Percentiles rank a stretch among this genome's conserved stretches.
phyloP scores from a whole-genome alignment of 495 filamentous ascomycete genomes.

The Podospora australis region DNA sequence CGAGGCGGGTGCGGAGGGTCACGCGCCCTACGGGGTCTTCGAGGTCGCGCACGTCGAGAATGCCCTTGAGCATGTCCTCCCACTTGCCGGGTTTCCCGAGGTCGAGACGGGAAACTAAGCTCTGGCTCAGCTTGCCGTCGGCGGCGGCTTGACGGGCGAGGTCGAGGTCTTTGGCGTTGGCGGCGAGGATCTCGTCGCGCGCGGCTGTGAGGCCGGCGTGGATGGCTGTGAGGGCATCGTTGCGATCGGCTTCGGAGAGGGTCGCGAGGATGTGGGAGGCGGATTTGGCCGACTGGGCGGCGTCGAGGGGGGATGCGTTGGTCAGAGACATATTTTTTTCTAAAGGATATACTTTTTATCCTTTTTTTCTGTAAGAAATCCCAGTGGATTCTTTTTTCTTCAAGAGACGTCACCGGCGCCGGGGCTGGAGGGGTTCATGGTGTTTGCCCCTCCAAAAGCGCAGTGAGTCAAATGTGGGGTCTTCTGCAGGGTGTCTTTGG shows the following conservation, averaged over 20 bases:
- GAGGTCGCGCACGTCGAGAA: conserved; percentile 79
- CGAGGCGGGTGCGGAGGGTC: conserved; percentile 76
- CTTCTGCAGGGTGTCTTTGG: too few species aligned
- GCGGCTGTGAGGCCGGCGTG: conserved; percentile 62
- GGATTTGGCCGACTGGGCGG: conserved; percentile 61
- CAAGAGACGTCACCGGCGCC: neutral
- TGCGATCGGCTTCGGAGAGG: conserved; percentile 58
- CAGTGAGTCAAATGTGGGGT: conserved; percentile 6
- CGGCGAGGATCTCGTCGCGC: conserved; percentile 69
- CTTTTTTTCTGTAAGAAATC: neutral
- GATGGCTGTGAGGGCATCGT: conserved; percentile 77
- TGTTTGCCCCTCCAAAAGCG: neutral
- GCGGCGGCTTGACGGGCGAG: conserved; percentile 64
- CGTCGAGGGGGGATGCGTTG: conserved; percentile 58
- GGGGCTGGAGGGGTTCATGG: neutral
- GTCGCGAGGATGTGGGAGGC: conserved; percentile 65
- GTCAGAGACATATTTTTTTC: conserved; percentile 61
- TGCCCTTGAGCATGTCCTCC: conserved; percentile 96
- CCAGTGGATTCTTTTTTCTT: neutral
- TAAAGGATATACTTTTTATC: too few species aligned
- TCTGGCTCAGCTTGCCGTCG: conserved; percentile 69
- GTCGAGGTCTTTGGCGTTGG: conserved; percentile 76
- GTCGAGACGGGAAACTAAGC: conserved; percentile 86
- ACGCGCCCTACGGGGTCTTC: conserved; percentile 89
- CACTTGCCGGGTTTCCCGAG: conserved; percentile 81